Conservation (phyloP, 805 yeast species). For the Saccharomyces jurei region DNA sequence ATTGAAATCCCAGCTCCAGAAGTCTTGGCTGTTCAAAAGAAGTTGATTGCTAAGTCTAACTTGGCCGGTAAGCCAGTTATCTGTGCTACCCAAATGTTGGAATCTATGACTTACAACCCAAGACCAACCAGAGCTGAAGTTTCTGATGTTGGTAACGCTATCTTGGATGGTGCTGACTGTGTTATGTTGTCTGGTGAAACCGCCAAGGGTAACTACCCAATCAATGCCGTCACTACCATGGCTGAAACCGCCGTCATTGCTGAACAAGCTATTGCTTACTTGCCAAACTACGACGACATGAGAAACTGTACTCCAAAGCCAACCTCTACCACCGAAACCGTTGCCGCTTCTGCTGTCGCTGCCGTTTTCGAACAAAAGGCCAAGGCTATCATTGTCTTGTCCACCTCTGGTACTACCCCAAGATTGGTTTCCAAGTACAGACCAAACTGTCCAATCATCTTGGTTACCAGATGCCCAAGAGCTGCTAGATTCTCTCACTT, state of each 20-base stretch:
- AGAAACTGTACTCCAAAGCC: constrained; percentile 82
- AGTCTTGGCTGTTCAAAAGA: constrained; percentile 97
- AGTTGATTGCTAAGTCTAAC: constrained; percentile 97
- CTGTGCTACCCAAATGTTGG: constrained; percentile 99
- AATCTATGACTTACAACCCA: constrained; percentile 99
- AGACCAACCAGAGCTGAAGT: constrained; percentile 99
- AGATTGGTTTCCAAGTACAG: constrained; percentile 96
- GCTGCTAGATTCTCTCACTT: constrained; percentile 94
- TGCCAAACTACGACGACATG: constrained; percentile 74
- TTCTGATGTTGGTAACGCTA: constrained; percentile 97
- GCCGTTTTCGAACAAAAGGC: constrained; percentile 95
- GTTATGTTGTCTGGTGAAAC: constrained; percentile 99
- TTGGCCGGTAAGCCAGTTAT: constrained; percentile 98
- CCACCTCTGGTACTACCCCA: constrained; percentile 92
- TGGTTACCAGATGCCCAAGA: constrained; percentile 92
- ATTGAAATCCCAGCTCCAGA: constrained; percentile 98
- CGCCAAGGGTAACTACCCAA: constrained; percentile 98
- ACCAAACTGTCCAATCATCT: constrained; percentile 93
- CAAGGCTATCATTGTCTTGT: constrained; percentile 91
- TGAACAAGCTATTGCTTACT: constrained; percentile 92
- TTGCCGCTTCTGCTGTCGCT: constrained; percentile 93
- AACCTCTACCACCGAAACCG: constrained; percentile 88
- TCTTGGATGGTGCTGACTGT: constrained; percentile 99
- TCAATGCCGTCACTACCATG: constrained; percentile 97
- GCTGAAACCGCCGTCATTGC: constrained; percentile 94